phyloP scores from a whole-genome alignment of 352 stramenopile species.

The Phytopythium boreale region DNA sequence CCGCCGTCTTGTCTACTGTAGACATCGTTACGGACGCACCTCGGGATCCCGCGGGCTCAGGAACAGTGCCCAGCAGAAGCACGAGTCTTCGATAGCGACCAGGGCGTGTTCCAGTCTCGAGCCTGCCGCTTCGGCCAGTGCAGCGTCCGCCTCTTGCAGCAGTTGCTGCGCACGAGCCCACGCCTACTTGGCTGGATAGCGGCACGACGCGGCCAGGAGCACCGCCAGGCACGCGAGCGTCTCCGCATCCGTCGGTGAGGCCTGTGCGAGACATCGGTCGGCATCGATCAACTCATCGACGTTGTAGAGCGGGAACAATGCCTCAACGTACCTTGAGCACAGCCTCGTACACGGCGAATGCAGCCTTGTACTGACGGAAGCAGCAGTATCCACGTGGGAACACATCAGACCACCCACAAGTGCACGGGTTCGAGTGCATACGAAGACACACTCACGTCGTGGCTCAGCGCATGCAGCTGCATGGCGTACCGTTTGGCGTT shows the following conservation, averaged over 20 bases:
- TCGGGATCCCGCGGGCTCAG: conserved; percentile 46
- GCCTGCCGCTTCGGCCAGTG: not conserved
- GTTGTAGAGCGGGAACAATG: not conserved
- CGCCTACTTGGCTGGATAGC: conserved; percentile 53
- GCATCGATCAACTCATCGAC: not conserved
- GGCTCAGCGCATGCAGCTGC: conserved; percentile 45
- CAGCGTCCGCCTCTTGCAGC: conserved; percentile 22
- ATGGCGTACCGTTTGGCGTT: conserved; percentile 37
- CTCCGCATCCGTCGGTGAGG: conserved; percentile 33
- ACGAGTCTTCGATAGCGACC: conserved; percentile 42
- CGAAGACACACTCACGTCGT: conserved; percentile 30
- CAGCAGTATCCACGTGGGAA: not conserved
- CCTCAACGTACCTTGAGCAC: conserved; percentile 36
- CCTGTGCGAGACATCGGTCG: conserved; percentile 11
- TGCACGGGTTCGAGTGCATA: not conserved
- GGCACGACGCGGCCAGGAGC: conserved; percentile 55
- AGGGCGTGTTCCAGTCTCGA: conserved; percentile 14
- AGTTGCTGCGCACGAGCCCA: conserved; percentile 40
- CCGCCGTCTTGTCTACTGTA: not conserved
- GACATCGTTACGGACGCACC: conserved; percentile 19
- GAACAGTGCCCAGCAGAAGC: conserved; percentile 65
- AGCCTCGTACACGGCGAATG: conserved; percentile 43
- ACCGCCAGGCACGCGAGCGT: conserved; percentile 42
- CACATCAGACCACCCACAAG: not conserved
- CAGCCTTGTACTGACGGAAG: conserved; percentile 46